A percentile compares a stretch with the other conserved stretches of the same genome.
Conservation (phyloP, 345 rosid genomes). For the Hibiscus syriacus region DNA sequence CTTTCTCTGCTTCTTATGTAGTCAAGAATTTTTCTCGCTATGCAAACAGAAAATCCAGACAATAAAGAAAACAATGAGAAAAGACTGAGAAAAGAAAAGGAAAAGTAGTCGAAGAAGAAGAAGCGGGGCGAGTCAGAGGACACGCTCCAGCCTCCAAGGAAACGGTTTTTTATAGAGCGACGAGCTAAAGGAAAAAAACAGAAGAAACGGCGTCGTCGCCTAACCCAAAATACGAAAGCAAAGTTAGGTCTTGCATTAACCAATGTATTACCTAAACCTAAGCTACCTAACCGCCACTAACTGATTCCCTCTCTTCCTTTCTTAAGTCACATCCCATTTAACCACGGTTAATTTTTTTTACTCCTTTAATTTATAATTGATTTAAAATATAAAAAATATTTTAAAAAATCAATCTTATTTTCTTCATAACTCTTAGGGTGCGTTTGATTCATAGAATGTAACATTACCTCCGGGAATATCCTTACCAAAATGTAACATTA, state of each 20-base stretch:
- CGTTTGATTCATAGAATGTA: too few species aligned
- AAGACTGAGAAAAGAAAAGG: neutral
- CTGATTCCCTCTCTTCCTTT: neutral
- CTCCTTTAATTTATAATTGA: too few species aligned
- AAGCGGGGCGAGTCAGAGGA: constrained; percentile 25
- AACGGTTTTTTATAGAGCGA: constrained; percentile 39
- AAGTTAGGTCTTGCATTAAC: constrained; percentile 13
- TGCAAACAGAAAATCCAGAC: constrained; percentile 15
- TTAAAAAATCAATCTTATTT: too few species aligned
- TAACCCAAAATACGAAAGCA: neutral
- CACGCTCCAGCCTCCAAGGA: constrained; percentile 48
- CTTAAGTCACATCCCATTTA: constrained; percentile 12
- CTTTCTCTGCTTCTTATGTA: constrained; percentile 9
- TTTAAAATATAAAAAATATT: too few species aligned
- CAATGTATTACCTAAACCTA: constrained; percentile 3
- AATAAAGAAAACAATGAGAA: constrained; percentile 2
- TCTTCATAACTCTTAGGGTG: too few species aligned
- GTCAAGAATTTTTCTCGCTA: neutral
- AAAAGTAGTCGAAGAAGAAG: constrained; percentile 1
- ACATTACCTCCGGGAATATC: too few species aligned
- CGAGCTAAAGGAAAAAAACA: neutral
- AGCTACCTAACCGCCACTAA: constrained; percentile 18
- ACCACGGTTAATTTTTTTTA: too few species aligned
- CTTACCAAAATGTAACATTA: too few species aligned
- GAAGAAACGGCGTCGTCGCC: constrained; percentile 23